Evolutionary conservation across 2,329 filamentous ascomycete genomes (phyloP).

Genomic region (Biscogniauxia marginata): DNA sequence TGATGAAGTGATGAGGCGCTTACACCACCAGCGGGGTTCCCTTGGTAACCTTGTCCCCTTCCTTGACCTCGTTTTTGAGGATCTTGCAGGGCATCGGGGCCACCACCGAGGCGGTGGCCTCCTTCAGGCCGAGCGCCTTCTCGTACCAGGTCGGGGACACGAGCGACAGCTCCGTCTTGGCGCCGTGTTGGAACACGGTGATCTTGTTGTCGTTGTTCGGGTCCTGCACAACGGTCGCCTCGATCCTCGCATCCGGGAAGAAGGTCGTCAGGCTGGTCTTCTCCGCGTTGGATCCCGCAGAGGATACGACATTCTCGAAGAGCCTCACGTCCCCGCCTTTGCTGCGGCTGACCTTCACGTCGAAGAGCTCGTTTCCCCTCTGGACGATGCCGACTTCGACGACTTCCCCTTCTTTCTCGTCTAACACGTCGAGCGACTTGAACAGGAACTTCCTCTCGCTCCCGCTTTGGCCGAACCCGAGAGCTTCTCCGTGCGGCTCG

Average conservation of each 20-base stretch:
- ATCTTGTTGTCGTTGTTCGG: conserved; percentile 54
- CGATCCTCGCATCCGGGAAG: conserved; percentile 77
- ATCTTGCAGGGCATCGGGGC: conserved; percentile 99
- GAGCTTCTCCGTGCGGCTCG: conserved; percentile 46
- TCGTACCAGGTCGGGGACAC: conserved; percentile 74
- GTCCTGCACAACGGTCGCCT: conserved; percentile 71
- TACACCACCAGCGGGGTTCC: conserved; percentile 83
- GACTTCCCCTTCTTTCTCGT: conserved; percentile 63
- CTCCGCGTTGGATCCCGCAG: conserved; percentile 7
- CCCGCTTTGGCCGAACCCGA: conserved; percentile 53
- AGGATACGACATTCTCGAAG: conserved; percentile 46
- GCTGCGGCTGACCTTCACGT: conserved; percentile 45
- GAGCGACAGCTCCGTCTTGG: conserved; percentile 58
- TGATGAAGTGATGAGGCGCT: conserved; percentile 41
- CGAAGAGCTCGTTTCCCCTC: conserved; percentile 46
- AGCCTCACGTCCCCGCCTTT: conserved; percentile 39
- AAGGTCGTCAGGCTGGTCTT: conserved; percentile 62
- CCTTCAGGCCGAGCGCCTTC: conserved; percentile 81
- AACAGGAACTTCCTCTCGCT: conserved; percentile 50
- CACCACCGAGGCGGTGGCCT: conserved; percentile 76
- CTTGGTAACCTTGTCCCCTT: conserved; percentile 79
- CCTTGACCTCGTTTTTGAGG: conserved; percentile 80
- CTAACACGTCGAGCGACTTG: conserved; percentile 59
- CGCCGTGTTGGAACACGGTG: conserved; percentile 72
- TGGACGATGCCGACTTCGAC: conserved; percentile 52